These are phyloP conservation scores for Debaryomycetaceae sp. DNA, from an alignment of 1,139 yeast species.

Conservation along the genomic window DNA sequence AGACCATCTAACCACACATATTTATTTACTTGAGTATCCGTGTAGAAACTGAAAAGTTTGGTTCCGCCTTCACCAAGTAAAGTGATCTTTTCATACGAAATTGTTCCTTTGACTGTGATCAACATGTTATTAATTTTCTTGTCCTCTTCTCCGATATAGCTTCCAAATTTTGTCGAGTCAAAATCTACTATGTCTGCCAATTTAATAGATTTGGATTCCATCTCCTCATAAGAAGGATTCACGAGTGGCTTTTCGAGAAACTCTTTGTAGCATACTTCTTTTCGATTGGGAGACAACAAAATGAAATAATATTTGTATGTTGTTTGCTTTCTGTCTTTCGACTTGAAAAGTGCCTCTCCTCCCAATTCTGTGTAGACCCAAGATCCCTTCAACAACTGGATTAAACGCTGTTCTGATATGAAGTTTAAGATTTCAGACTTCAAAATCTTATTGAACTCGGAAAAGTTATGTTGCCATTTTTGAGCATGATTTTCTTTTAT, in stretches of 20 bases:
- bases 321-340: conserved; percentile 23
- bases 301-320: conserved; percentile 48
- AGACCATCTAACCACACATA: conserved; percentile 81
- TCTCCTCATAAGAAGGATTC: conserved; percentile 57
- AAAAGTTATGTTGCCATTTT: conserved; percentile 36
- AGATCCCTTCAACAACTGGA: conserved; percentile 70
- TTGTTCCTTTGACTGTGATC: conserved; percentile 51
- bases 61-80: conserved; percentile 42
- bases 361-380: conserved; percentile 80
- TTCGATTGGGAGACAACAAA: conserved; percentile 69
- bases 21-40: conserved; percentile 69
- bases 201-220: conserved; percentile 32
- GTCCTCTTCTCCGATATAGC: conserved; percentile 37
- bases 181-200: conserved; percentile 39
- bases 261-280: conserved; percentile 58
- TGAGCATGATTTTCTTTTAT: conserved; percentile 32
- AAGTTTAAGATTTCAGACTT: conserved; percentile 64
- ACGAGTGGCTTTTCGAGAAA: conserved; percentile 44
- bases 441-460: conserved; percentile 50
- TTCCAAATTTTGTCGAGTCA: conserved; percentile 42
- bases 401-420: conserved; percentile 74
- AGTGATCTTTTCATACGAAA: conserved; percentile 53
- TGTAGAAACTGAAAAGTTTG: conserved; percentile 53
- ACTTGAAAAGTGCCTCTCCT: conserved; percentile 36
- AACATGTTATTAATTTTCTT: conserved; percentile 34